These are phyloP conservation scores for Neurospora sp. DNA, from an alignment of 495 filamentous ascomycete species.

Conservation along the genomic window DNA sequence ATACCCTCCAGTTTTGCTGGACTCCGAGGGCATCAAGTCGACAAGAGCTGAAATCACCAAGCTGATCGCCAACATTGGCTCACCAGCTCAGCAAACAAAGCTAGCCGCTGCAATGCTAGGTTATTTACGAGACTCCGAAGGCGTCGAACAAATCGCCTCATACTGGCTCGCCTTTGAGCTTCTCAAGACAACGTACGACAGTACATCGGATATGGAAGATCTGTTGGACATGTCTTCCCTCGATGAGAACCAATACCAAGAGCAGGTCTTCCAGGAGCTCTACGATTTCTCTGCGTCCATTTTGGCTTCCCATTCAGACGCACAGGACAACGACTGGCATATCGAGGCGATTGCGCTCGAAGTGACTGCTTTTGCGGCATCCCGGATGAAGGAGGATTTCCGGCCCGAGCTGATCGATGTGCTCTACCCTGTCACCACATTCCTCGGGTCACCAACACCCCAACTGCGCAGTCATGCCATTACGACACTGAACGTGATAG, in stretches of 20 bases:
- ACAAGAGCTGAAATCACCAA: constrained; percentile 44
- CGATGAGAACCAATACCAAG: constrained; percentile 31
- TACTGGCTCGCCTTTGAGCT: constrained; percentile 78
- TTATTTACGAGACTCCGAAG: constrained; percentile 44
- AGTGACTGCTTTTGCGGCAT: constrained; percentile 59
- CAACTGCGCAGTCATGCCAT: constrained; percentile 74
- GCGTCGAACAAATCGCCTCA: constrained; percentile 50
- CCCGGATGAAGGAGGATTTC: constrained; percentile 58
- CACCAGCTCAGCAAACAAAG: constrained; percentile 29
- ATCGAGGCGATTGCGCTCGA: constrained; percentile 64
- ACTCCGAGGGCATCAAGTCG: constrained; percentile 52
- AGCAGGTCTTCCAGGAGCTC: constrained; percentile 60
- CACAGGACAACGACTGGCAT: constrained; percentile 52
- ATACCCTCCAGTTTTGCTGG: constrained; percentile 55
- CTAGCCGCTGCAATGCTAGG: constrained; percentile 50
- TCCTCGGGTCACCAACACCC: constrained; percentile 63
- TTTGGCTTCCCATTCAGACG: constrained; percentile 42
- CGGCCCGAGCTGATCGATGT: constrained; percentile 81
- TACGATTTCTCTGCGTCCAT: constrained; percentile 66
- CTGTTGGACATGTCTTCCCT: constrained; percentile 48
- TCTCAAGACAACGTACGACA: constrained; percentile 42
- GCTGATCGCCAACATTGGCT: constrained; percentile 37
- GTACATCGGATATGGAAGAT: constrained; percentile 49
- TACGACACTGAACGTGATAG: constrained; percentile 68
- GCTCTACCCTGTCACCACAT: constrained; percentile 78